Base-by-base conservation (phyloP, 2,329 filamentous ascomycete species). In the Metarhizium brunneum region DNA sequence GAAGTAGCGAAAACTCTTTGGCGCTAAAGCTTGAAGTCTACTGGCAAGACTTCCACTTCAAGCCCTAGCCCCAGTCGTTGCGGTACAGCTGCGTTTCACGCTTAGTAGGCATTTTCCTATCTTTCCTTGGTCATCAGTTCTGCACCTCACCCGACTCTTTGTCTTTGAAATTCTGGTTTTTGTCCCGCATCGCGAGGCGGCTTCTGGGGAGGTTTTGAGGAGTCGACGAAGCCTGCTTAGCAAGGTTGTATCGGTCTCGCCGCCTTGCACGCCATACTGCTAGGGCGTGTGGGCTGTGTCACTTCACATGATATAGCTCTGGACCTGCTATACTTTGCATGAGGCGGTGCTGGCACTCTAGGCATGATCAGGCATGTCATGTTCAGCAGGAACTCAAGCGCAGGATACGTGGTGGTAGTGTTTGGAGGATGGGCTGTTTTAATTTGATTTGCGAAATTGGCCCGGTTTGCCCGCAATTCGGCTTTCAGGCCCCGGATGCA, bases 151-250 rank as follows among this genome's bases (percentile, higher is more conserved):
- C 55, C 53, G 56, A 56, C 52, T 51, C 49, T 61, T 57, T 57
- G 50, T 52, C 30, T 58, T 52, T 56, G 55, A 45, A 56, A 56
- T 63, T 58, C 47, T 54, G 56, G 56, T 60, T 60, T 65, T 62
- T 63, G 56, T 63, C 58, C 61, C 63, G 63, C 62, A 55, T 63
- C 57, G 58, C 60, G 62, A 60, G 60, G 45, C 62, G 55, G 69
- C 65, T 70, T 72, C 66, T 70, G 70, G 68, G 69, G 69, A 72
- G 64, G 68, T 60, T 25, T 58, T 60, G 60, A 56, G 54, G 57
- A 58, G 59, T 55, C 36, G 59, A 60, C 43, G 48, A 47, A 47
- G 45, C 47, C n/a, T 10, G 47, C 38, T 30, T 14, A 40, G 38
- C 29, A 43, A 38, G 35, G 29, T n/a, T 7, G 29, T 36, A n/a